Evolutionary conservation across 768 basidiomycete species (phyloP).

Genomic region (Sarcomyxa edulis): DNA sequence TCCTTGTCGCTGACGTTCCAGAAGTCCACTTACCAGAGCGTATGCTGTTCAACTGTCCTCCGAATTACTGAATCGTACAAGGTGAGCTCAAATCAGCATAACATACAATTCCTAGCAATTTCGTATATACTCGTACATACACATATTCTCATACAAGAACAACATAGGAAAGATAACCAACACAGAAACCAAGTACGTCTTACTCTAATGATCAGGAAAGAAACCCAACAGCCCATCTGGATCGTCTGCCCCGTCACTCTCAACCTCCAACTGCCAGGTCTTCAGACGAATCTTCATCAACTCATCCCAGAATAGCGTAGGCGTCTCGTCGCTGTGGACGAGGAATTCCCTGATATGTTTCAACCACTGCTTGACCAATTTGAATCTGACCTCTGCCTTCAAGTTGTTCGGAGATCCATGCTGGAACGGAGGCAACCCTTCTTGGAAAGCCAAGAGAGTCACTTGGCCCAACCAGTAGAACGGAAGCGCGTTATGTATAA

Average conservation of each 20-base stretch:
- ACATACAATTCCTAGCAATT: no score
- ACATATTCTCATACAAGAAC: no score
- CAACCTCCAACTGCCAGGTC: slow-evolving; percentile 17
- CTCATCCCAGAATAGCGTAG: slow-evolving; percentile 43
- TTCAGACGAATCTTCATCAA: slow-evolving; percentile 34
- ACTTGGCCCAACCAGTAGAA: slow-evolving; percentile 63
- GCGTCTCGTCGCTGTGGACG: slow-evolving; percentile 34
- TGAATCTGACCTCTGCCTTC: slow-evolving; percentile 37
- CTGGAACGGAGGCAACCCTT: slow-evolving; percentile 22
- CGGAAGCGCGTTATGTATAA: slow-evolving; percentile 43
- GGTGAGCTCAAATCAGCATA: no score
- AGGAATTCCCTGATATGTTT: slow-evolving; percentile 41
- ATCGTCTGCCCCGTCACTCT: slow-evolving; percentile 9
- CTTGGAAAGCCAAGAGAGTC: slow-evolving; percentile 45
- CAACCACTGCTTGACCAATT: slow-evolving; percentile 46
- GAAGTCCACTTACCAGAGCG: no score
- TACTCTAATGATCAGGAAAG: slow-evolving; percentile 13
- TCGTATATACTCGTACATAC: no score
- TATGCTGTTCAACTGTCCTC: no score
- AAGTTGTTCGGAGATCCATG: no score
- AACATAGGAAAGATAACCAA: no score
- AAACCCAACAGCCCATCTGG: slow-evolving; percentile 18
- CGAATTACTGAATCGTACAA: no score
- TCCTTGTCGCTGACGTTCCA: no score
- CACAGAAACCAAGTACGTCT: no score